Evolutionary conservation across 257 asterid genomes (phyloP).

Genomic region (Solanum ossicruentum): DNA sequence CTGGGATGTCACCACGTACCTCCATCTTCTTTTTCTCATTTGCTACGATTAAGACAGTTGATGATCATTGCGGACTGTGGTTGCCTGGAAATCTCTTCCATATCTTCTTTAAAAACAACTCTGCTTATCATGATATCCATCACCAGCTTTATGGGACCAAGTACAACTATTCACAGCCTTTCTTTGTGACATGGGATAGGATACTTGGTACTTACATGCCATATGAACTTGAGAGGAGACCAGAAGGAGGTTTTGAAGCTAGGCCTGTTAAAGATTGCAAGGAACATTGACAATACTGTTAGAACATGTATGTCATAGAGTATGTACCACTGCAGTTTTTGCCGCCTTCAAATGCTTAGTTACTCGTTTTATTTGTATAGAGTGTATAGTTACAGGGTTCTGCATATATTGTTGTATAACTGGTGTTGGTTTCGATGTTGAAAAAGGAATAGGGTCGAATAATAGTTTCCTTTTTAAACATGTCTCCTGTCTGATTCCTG

Average conservation of each 20-base stretch:
- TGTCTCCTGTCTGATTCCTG: neutral
- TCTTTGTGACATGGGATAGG: conserved; percentile 82
- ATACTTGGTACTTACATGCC: conserved; percentile 87
- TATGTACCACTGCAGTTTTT: conserved; percentile 26
- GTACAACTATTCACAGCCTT: conserved; percentile 86
- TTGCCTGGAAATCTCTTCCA: conserved; percentile 81
- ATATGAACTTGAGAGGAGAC: conserved; percentile 60
- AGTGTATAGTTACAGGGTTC: conserved; percentile 20
- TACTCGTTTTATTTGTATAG: conserved; percentile 28
- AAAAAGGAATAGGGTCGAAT: conserved; percentile 1
- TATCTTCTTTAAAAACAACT: conserved; percentile 55
- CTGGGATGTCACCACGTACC: conserved; percentile 86
- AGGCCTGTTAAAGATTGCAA: conserved; percentile 57
- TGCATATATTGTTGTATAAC: conserved; percentile 31
- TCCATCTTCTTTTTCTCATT: conserved; percentile 91
- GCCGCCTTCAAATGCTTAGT: conserved; percentile 1
- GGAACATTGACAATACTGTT: conserved; percentile 20
- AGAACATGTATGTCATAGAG: conserved; percentile 4
- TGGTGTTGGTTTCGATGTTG: conserved; percentile 7
- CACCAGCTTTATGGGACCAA: conserved; percentile 84
- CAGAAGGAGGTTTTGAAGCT: conserved; percentile 69
- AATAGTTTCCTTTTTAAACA: neutral
- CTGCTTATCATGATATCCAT: conserved; percentile 87
- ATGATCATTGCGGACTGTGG: conserved; percentile 92
- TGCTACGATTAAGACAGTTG: conserved; percentile 82